Percentiles rank a stretch among this genome's conserved stretches.
Evolutionary conservation across 148 eudicot species (phyloP).

Genomic region (Vaccinium darrowii): DNA sequence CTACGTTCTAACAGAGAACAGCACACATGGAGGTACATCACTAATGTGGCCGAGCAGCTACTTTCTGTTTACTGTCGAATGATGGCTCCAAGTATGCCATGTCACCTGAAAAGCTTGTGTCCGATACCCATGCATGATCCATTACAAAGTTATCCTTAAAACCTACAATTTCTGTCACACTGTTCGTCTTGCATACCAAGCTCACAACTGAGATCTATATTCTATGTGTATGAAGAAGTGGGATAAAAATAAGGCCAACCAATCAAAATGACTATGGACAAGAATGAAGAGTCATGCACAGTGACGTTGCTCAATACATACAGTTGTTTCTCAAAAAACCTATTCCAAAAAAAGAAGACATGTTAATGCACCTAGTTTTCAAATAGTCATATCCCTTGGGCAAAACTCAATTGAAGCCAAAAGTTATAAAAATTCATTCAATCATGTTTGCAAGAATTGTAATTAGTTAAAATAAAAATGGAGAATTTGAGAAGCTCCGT

Average conservation of each 20-base stretch:
- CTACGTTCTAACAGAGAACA: too few relatives aligned
- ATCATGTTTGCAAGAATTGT: neutral
- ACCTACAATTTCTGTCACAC: neutral
- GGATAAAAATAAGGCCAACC: neutral
- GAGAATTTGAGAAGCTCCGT: neutral
- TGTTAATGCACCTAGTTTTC: neutral
- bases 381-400: neutral
- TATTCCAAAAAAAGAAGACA: neutral
- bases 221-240: neutral
- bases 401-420: neutral
- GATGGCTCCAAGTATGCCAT: neutral
- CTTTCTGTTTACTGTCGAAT: neutral
- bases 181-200: neutral
- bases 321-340: neutral
- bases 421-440: neutral
- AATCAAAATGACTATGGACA: neutral
- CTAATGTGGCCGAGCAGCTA: too few relatives aligned
- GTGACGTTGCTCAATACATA: neutral
- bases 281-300: neutral
- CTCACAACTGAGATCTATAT: constrained; percentile 6
- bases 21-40: too few relatives aligned
- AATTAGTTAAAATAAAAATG: neutral
- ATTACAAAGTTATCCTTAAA: neutral
- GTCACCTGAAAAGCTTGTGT: neutral
- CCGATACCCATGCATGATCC: neutral